A percentile compares a stretch with the other conserved stretches of the same genome.
These are phyloP conservation scores for Schizothecium vesticola DNA, from an alignment of 495 filamentous ascomycete species.

Conservation along the genomic window DNA sequence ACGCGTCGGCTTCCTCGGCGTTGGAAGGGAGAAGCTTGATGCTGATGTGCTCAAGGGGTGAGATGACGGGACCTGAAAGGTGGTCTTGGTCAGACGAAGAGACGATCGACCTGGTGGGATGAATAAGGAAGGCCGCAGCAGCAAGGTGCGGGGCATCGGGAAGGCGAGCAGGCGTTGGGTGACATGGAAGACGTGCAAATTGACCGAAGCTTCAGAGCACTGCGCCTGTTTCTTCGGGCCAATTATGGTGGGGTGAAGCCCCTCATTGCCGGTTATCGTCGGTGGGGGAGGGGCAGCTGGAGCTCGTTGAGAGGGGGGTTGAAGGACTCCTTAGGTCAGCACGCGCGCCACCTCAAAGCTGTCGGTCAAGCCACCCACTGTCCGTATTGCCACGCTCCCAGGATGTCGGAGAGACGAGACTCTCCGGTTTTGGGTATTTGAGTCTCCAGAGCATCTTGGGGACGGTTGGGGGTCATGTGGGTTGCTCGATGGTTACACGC, in stretches of 20 bases:
- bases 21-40: neutral
- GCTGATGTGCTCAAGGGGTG: neutral
- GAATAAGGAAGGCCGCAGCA: conserved; percentile 30
- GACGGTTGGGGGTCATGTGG: too few relatives aligned
- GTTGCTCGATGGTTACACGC: too few relatives aligned
- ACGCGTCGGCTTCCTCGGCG: neutral
- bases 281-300: neutral
- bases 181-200: conserved; percentile 6
- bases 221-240: conserved; percentile 4
- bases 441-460: too few relatives aligned
- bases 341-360: too few relatives aligned
- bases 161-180: conserved; percentile 2
- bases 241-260: neutral
- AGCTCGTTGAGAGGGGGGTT: too few relatives aligned
- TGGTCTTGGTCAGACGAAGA: neutral
- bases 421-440: too few relatives aligned
- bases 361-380: too few relatives aligned
- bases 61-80: neutral
- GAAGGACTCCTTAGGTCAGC: too few relatives aligned
- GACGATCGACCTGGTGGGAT: conserved; percentile 11
- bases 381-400: too few relatives aligned
- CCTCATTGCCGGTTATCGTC: neutral
- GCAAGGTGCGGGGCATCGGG: conserved; percentile 37
- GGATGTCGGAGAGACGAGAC: too few relatives aligned
- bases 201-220: neutral